Conservation (phyloP, 2,329 filamentous ascomycete genomes). For the Xylariaceae sp. region DNA sequence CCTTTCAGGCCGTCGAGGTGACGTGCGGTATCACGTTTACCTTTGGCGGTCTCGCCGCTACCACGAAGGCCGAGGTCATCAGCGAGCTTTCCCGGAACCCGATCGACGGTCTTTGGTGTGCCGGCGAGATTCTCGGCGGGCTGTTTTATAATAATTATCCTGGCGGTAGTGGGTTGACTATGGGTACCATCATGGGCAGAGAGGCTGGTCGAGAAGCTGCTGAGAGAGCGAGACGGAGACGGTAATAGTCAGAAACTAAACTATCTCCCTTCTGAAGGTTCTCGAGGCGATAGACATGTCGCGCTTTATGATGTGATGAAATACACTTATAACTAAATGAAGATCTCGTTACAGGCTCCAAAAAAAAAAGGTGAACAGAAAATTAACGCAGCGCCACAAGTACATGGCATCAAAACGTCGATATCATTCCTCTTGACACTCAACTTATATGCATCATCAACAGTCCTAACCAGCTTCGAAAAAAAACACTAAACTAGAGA, state of each 20-base stretch:
- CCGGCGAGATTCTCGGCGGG: constrained; percentile 61
- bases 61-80: constrained; percentile 50
- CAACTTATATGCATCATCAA: too few relatives aligned
- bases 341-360: too few relatives aligned
- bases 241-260: not conserved
- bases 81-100: constrained; percentile 37
- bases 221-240: not conserved
- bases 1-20: constrained; percentile 59
- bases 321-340: too few relatives aligned
- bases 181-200: constrained; percentile 49
- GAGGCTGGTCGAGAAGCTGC: constrained; percentile 37
- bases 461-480: too few relatives aligned
- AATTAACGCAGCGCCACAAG: too few relatives aligned
- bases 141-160: constrained; percentile 60
- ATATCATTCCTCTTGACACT: too few relatives aligned
- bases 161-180: constrained; percentile 56
- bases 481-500: too few relatives aligned
- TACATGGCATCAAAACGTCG: too few relatives aligned
- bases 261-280: not conserved
- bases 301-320: too few relatives aligned
- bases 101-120: constrained; percentile 54
- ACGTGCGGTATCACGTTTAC: constrained; percentile 63
- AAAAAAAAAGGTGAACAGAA: too few relatives aligned
- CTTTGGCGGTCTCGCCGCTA: constrained; percentile 57
- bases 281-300: too few relatives aligned